Evolutionary conservation across 805 yeast species (phyloP).

Genomic region (Suhomyces faveliae): DNA sequence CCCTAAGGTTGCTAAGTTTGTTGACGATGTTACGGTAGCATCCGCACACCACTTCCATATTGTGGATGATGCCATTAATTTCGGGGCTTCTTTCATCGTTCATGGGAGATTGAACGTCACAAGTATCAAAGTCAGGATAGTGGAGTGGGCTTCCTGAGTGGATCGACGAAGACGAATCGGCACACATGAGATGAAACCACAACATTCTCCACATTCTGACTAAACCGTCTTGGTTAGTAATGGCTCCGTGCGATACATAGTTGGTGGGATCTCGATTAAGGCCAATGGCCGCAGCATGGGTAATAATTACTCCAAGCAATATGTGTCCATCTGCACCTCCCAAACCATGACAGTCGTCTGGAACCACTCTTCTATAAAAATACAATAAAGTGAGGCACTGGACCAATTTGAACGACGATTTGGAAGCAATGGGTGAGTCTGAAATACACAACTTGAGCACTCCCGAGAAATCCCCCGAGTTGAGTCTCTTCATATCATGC

Average conservation of each 20-base stretch:
- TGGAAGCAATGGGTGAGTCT: conserved; percentile 27
- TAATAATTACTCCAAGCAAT: conserved; percentile 34
- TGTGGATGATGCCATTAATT: conserved; percentile 12
- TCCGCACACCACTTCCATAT: conserved; percentile 19
- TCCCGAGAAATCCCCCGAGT: conserved; percentile 27
- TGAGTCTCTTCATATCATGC: conserved; percentile 29
- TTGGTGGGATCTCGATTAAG: conserved; percentile 39
- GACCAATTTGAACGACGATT: conserved; percentile 35
- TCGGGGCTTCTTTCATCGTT: conserved; percentile 12
- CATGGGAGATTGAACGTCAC: conserved; percentile 35
- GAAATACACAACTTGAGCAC: conserved; percentile 35
- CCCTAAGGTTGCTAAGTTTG: conserved; percentile 25
- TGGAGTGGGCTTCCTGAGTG: conserved; percentile 32
- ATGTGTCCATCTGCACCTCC: conserved; percentile 40
- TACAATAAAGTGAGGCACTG: conserved; percentile 34
- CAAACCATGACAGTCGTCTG: conserved; percentile 43
- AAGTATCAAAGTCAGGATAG: conserved; percentile 23
- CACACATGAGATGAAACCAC: conserved; percentile 31
- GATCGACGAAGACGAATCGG: conserved; percentile 34
- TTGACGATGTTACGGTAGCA: conserved; percentile 30
- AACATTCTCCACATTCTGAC: conserved; percentile 35
- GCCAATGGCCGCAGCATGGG: conserved; percentile 42
- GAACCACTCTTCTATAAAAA: conserved; percentile 37
- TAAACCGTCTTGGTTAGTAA: conserved; percentile 26
- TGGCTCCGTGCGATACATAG: conserved; percentile 28